These are phyloP conservation scores for Beta lomatogona DNA, from an alignment of 179 eudicot genomes.

Conservation along the genomic window DNA sequence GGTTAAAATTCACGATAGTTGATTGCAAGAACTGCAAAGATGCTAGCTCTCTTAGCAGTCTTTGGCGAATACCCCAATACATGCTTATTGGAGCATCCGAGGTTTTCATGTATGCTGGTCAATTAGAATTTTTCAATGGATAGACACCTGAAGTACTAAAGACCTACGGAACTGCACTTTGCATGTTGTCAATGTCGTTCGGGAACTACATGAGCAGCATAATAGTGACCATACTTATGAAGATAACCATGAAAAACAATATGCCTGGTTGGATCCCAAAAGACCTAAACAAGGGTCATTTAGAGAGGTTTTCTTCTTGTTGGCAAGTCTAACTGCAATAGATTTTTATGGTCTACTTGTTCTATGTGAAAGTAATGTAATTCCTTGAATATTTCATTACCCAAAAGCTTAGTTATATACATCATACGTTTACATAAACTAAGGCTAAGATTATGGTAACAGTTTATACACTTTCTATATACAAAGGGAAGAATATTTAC, in stretches of 20 bases:
- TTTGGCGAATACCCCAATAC: conserved; percentile 89
- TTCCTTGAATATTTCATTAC: too few species aligned
- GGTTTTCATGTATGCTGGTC: conserved; percentile 84
- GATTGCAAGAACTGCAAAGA: conserved; percentile 33
- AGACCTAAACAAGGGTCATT: conserved; percentile 62
- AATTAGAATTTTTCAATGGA: conserved; percentile 70
- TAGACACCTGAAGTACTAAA: conserved; percentile 76
- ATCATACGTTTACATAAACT: too few species aligned
- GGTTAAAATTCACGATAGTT: conserved; percentile 35
- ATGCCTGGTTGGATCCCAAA: conserved; percentile 79
- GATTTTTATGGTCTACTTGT: conserved; percentile 52
- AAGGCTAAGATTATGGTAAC: too few species aligned
- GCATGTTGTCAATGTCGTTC: conserved; percentile 71
- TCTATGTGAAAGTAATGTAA: too few species aligned
- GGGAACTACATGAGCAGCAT: conserved; percentile 79
- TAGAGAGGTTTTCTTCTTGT: conserved; percentile 61
- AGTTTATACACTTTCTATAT: too few species aligned
- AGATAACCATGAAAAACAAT: conserved; percentile 41
- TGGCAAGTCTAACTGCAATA: conserved; percentile 46
- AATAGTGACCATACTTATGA: conserved; percentile 62
- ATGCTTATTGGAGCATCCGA: conserved; percentile 75
- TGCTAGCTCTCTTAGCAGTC: conserved; percentile 54
- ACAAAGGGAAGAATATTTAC: too few species aligned
- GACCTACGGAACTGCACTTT: conserved; percentile 81
- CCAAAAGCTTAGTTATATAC: too few species aligned